These are phyloP conservation scores for Globisporangium polare DNA, from an alignment of 352 stramenopile genomes.

Conservation along the genomic window DNA sequence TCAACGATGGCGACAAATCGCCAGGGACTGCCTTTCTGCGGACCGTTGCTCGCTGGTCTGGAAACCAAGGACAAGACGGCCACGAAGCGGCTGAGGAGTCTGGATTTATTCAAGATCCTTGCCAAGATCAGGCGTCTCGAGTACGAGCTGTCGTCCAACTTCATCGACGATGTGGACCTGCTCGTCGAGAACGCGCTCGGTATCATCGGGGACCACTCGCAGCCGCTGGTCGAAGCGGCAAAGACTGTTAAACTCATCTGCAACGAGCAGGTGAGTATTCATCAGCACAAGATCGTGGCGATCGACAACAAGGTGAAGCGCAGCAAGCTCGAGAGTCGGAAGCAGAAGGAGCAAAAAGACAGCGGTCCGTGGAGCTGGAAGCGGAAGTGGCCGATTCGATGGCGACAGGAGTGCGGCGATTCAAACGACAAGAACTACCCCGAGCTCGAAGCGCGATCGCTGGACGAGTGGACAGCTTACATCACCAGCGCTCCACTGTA, in stretches of 20 bases:
- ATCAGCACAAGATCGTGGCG: slow-evolving; percentile 54
- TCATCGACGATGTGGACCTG: slow-evolving; percentile 60
- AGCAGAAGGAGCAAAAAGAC: slow-evolving; percentile 31
- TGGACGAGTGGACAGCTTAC: slow-evolving; percentile 78
- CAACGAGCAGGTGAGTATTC: slow-evolving; percentile 70
- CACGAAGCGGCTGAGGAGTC: slow-evolving; percentile 18
- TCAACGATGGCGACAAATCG: slow-evolving; percentile 83
- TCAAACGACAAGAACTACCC: slow-evolving; percentile 67
- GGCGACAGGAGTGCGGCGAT: slow-evolving; percentile 71
- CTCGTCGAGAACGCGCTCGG: slow-evolving; percentile 63
- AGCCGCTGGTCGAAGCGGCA: slow-evolving; percentile 62
- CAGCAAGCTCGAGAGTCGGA: slow-evolving; percentile 31
- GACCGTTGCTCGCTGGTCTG: slow-evolving; percentile 64
- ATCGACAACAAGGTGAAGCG: slow-evolving; percentile 64
- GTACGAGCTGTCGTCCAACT: slow-evolving; percentile 56
- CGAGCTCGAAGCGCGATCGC: slow-evolving; percentile 51
- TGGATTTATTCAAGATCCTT: slow-evolving; percentile 75
- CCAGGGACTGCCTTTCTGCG: slow-evolving; percentile 79
- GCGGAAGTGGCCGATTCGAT: slow-evolving; percentile 60
- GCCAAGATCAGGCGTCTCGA: slow-evolving; percentile 67
- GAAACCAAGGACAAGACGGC: slow-evolving; percentile 22
- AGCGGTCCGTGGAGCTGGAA: slow-evolving; percentile 26
- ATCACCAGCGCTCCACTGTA: slow-evolving; percentile 68
- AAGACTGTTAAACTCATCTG: slow-evolving; percentile 72
- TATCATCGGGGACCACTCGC: slow-evolving; percentile 53